These are phyloP conservation scores for Pythium dissotocum DNA, from an alignment of 352 stramenopile species.

Conservation along the genomic window DNA sequence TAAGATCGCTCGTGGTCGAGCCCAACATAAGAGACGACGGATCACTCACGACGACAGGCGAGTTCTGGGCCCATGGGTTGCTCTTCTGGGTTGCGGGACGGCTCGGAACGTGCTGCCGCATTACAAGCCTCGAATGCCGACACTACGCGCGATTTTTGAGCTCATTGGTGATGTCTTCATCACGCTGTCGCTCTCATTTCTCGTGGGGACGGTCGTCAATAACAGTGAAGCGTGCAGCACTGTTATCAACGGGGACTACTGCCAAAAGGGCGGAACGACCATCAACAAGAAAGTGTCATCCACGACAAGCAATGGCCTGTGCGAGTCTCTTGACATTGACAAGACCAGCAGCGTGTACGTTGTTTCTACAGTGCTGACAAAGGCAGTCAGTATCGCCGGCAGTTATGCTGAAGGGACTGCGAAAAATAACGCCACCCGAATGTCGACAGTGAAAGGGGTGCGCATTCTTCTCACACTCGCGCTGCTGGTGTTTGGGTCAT, in stretches of 20 bases:
- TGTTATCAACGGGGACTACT: not conserved
- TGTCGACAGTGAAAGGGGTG: not conserved
- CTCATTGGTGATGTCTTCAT: not conserved
- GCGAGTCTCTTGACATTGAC: not conserved
- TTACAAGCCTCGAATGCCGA: not conserved
- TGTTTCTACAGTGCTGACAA: not conserved
- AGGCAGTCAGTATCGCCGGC: not conserved
- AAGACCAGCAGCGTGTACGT: not conserved
- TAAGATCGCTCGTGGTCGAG: not conserved
- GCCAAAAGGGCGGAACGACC: not conserved
- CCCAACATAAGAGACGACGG: constrained; percentile 5
- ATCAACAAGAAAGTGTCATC: not conserved
- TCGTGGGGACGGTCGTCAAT: constrained; percentile 1
- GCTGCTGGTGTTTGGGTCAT: not conserved
- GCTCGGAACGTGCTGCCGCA: not conserved
- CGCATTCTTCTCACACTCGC: not conserved
- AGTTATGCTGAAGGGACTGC: not conserved
- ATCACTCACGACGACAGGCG: not conserved
- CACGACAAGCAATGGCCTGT: not conserved
- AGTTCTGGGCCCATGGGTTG: not conserved
- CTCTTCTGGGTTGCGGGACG: not conserved
- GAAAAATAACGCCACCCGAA: not conserved
- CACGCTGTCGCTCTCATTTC: not conserved
- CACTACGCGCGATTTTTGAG: not conserved
- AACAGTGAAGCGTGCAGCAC: constrained; percentile 3